Evolutionary conservation across 441 rosid species (phyloP), one percentile per base, ranked within the genome.

Genomic region (Euphorbia corollata): DNA sequence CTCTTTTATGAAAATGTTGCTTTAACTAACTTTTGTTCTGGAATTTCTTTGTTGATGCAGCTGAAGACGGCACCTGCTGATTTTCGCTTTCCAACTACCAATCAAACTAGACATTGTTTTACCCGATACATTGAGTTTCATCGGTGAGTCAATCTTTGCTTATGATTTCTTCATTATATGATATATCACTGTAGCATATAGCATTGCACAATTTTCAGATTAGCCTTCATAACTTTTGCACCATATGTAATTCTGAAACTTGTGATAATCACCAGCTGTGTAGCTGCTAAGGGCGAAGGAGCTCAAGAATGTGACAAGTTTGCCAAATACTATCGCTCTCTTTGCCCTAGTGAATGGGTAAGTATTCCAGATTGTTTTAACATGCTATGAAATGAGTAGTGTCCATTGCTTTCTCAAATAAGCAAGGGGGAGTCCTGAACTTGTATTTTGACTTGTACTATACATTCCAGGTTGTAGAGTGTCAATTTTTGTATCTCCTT

Each of bases 261-360:
- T 36, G 18, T 75, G 32, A 50, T 75, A 57, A 75, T 64, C 74
- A 58, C 34, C 68, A 95, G 99, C 65, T 92, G 99, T 48, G 69
- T 82, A 51, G 96, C 96, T 75, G 96, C 95, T 18, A 92, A 95
- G 74, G 99, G 99, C 19, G 98, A 95, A 19, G 98, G 72, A 22
- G 98, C 98, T 53, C 76, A 81, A 23, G 99, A 95, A 68, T 95
- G 99, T 67, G 86, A 88, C 61, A 95, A 83, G 80, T 95, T 87
- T 50, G 84, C 99, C 39, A 95, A 90, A 81, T 95, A 84, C 75
- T 95, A 95, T 67, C 97, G 98, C 58, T 65, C 99, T 63, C 88
- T 95, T 16, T 95, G 99, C 78, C 99, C 99, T 41, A 74, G 89
- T 51, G 99, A 95, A 87, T 95, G 99, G 99, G 99, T 95, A 83